Conservation (phyloP, 2,329 filamentous ascomycete species). For the Pseudogymnoascus sp. region DNA sequence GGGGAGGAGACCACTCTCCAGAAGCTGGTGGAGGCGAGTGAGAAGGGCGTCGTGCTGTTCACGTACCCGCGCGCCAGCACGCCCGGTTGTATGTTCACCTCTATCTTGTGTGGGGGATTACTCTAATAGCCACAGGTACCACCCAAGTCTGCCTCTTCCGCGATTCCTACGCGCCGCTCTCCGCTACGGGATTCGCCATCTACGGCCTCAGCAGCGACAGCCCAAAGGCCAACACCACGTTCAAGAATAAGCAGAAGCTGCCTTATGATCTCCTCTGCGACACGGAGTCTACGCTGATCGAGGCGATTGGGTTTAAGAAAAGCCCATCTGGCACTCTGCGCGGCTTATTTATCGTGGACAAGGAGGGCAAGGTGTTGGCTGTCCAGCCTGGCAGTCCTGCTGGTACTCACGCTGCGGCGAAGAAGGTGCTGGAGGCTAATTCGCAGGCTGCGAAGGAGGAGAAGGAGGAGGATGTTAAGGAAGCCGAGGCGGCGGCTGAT, state of each 20-base stretch:
- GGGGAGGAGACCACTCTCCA: conserved; percentile 72
- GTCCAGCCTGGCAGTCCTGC: conserved; percentile 68
- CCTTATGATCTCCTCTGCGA: conserved; percentile 87
- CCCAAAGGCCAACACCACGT: conserved; percentile 84
- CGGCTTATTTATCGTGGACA: conserved; percentile 82
- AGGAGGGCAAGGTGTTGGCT: conserved; percentile 70
- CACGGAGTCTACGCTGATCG: conserved; percentile 62
- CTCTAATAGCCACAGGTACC: conserved; percentile 53
- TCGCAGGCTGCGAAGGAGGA: conserved; percentile 17
- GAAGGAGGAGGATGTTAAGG: neutral
- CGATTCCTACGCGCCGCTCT: conserved; percentile 70
- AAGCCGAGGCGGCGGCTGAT: conserved; percentile 15
- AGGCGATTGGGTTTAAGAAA: conserved; percentile 85
- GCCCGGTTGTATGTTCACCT: conserved; percentile 68
- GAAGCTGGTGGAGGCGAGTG: conserved; percentile 72
- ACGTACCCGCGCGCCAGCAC: conserved; percentile 95
- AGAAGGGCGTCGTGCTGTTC: conserved; percentile 81
- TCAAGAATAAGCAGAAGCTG: conserved; percentile 84
- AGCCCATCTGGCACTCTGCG: conserved; percentile 68
- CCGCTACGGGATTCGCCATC: conserved; percentile 70
- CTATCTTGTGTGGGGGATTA: neutral
- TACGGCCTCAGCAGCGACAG: conserved; percentile 85
- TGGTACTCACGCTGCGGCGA: conserved; percentile 68
- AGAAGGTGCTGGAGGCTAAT: conserved; percentile 53
- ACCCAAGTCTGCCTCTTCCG: conserved; percentile 91